Evolutionary conservation across 2,329 filamentous ascomycete genomes (phyloP), one percentile per base, ranked within the genome.

Genomic region (Penicillium verrucosum): DNA sequence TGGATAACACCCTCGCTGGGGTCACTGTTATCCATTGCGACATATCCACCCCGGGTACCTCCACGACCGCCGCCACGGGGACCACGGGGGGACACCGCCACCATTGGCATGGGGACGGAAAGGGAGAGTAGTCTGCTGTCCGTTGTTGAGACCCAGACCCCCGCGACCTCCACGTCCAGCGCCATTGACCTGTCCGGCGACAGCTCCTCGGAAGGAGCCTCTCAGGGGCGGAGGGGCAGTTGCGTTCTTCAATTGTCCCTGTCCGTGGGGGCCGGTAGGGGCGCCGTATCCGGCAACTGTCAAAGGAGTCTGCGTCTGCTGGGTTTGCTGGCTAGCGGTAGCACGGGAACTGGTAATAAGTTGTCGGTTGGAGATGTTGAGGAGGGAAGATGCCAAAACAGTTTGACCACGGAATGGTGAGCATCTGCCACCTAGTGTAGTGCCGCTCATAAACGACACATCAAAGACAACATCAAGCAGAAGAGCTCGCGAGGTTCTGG

Each of bases 391-490:
- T 7, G 88, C 85, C 2, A 91, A 85, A 4, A 99, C 92, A 0
- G 94, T 97, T 72, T 94, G 92, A 51, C 94, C 94, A 36, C 93
- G 86, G 85, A 99, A 99, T 37, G 90, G 87, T 27, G 92, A 91
- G 70, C 93, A 96, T 57, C 94, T 88, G 55, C 92, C 92, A 57
- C 90, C 89, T 16, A 99, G 82, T 0, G 90, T 94, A 1, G 92
- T 97, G 60, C 94, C 94, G 69, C 92, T 96, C 92, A 99, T 97
- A 75, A 99, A 99, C 0, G 91, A 89, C 12, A 85, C 85, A 72
- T 99, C 95, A 75, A 96, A 99, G 8, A 99, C 87, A 56, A 97
- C 85, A 71, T 99, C 94, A 37, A 99, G 81, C 56, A 97, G 82
- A 45, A 90, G 84, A 27, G 88, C 88, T 54, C 90, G 89, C 21